Conservation (phyloP, 495 filamentous ascomycete genomes). For the Daldinia grandis region DNA sequence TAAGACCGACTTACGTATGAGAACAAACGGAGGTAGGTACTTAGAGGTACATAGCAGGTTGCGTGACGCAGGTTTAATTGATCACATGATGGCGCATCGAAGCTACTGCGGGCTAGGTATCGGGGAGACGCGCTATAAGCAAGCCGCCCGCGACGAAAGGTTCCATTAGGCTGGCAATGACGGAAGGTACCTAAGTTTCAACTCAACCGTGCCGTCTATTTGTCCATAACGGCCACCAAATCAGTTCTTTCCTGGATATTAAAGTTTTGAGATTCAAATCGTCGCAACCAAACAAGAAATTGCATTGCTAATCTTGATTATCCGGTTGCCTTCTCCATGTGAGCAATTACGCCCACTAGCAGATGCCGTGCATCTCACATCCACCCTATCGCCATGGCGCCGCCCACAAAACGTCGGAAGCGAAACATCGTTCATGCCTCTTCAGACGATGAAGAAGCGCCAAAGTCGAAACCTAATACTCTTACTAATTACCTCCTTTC, state of each 20-base stretch:
- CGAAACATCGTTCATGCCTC: constrained; percentile 52
- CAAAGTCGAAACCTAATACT: constrained; percentile 48
- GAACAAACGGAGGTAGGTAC: background rate
- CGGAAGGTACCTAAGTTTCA: constrained; percentile 22
- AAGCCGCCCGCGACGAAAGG: constrained; percentile 24
- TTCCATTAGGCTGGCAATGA: constrained; percentile 31
- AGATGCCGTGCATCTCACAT: constrained; percentile 36
- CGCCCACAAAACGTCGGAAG: constrained; percentile 63
- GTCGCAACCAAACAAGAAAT: background rate
- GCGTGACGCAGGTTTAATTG: constrained; percentile 33
- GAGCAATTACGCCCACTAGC: constrained; percentile 17
- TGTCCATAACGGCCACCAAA: background rate
- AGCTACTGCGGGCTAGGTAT: constrained; percentile 16
- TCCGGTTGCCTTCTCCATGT: constrained; percentile 3
- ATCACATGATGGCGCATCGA: constrained; percentile 39
- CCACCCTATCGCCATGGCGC: constrained; percentile 56
- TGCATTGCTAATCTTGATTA: background rate
- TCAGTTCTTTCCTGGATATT: background rate
- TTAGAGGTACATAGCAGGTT: background rate
- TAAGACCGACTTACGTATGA: background rate
- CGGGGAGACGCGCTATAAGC: constrained; percentile 26
- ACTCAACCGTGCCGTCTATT: constrained; percentile 5
- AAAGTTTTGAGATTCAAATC: background rate
- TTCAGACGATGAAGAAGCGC: constrained; percentile 46
- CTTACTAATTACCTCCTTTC: constrained; percentile 54